A percentile compares a stretch with the other conserved stretches of the same genome.
These are phyloP conservation scores for Chlamydomonas sp. DNA, from an alignment of 139 green algal species.

Conservation along the genomic window DNA sequence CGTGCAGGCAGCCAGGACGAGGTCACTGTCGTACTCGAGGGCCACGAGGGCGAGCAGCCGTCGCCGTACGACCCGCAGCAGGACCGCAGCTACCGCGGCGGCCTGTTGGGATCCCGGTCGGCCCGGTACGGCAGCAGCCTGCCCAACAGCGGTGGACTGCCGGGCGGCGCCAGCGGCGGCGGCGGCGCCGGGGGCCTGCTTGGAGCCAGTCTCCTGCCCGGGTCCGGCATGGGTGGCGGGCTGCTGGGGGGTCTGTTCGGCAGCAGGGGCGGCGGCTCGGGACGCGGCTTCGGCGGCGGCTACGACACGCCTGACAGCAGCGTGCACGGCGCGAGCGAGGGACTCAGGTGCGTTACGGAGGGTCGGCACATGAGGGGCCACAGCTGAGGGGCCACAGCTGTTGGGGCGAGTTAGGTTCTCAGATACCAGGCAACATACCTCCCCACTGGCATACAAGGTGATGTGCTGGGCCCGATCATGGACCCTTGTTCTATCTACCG, in stretches of 20 bases:
- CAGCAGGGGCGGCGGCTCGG: background rate
- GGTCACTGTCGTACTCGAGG: constrained; percentile 31
- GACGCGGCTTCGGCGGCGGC: background rate
- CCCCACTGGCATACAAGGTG: too few species aligned
- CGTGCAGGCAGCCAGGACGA: constrained; percentile 25
- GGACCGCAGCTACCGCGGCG: background rate
- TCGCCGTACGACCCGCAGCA: background rate
- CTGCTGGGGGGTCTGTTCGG: constrained; percentile 11
- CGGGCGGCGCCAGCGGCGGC: background rate
- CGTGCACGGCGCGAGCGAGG: background rate
- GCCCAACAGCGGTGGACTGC: background rate
- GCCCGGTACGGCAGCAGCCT: constrained; percentile 14
- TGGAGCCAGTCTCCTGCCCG: background rate
- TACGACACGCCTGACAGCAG: background rate
- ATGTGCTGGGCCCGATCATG: too few species aligned
- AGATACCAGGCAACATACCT: too few species aligned
- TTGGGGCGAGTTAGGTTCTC: too few species aligned
- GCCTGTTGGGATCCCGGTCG: too few species aligned
- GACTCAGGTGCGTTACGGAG: too few species aligned
- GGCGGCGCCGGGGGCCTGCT: background rate
- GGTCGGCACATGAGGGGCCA: too few species aligned
- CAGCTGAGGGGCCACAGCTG: too few species aligned
- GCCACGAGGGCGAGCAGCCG: background rate
- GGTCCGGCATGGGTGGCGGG: background rate
- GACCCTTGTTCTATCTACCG: too few species aligned